phyloP scores from a whole-genome alignment of 768 basidiomycete genomes.

The Termitomyces sp. region DNA sequence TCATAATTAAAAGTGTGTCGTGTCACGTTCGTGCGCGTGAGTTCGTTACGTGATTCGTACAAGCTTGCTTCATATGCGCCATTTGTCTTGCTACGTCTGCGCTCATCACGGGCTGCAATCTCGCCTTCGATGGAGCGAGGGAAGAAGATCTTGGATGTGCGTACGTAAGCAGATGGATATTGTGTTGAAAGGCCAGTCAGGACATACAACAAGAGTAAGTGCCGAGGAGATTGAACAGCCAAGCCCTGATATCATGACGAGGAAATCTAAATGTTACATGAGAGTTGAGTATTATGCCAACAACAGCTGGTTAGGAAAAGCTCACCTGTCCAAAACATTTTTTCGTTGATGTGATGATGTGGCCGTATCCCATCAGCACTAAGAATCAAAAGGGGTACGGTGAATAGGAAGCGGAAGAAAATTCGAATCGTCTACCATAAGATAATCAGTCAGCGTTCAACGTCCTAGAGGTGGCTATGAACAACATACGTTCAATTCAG shows the following conservation, averaged over 20 bases:
- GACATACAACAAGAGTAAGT: slow-evolving; percentile 64
- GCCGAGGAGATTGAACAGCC: slow-evolving; percentile 66
- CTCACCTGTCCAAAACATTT: slow-evolving; percentile 46
- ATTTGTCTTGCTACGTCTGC: slow-evolving; percentile 21
- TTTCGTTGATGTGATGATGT: slow-evolving; percentile 62
- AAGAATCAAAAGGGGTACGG: slow-evolving; percentile 57
- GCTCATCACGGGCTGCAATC: slow-evolving; percentile 47
- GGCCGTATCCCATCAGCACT: slow-evolving; percentile 64
- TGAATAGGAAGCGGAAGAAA: slow-evolving; percentile 70
- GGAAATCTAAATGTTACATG: slow-evolving; percentile 39
- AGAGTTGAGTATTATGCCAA: not conserved
- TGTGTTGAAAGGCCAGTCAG: not conserved
- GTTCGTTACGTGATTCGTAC: slow-evolving; percentile 18
- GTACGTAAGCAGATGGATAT: not conserved
- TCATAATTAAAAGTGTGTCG: slow-evolving; percentile 13
- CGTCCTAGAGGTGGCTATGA: not conserved
- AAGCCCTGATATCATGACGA: slow-evolving; percentile 52
- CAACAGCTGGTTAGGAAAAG: not conserved
- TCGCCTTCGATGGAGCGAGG: slow-evolving; percentile 71
- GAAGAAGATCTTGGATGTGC: slow-evolving; percentile 66
- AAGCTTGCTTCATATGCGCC: slow-evolving; percentile 12
- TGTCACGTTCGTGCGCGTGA: slow-evolving; percentile 13
- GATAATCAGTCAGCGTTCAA: not conserved
- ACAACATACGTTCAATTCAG: slow-evolving; percentile 70
- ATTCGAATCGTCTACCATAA: slow-evolving; percentile 56